These are phyloP conservation scores for Neocucurbitaria cava DNA, from an alignment of 2,329 filamentous ascomycete genomes.

Conservation along the genomic window DNA sequence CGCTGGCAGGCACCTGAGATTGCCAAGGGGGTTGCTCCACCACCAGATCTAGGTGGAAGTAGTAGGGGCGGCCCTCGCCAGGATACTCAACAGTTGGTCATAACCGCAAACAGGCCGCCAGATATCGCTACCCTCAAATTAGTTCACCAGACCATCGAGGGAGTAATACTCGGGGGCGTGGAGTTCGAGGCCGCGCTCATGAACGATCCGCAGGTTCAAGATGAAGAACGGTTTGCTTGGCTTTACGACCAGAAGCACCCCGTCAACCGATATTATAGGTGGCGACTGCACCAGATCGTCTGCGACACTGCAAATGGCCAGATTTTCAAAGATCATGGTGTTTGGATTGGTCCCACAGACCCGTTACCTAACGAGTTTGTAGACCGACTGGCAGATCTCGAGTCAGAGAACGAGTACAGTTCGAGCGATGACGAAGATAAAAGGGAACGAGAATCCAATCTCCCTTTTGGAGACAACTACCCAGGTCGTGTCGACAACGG, in stretches of 20 bases:
- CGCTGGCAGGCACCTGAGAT: slow-evolving; percentile 36
- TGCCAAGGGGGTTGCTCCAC: slow-evolving; percentile 38
- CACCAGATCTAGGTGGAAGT: slow-evolving; percentile 35
- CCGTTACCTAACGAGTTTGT: slow-evolving; percentile 81
- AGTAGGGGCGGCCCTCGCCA: slow-evolving; percentile 28
- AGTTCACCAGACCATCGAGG: slow-evolving; percentile 88
- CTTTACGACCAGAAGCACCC: slow-evolving; percentile 79
- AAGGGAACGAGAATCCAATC: slow-evolving; percentile 27
- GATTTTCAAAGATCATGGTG: slow-evolving; percentile 34
- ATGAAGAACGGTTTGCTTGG: slow-evolving; percentile 91
- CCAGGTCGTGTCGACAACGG: slow-evolving; percentile 34
- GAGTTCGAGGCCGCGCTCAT: slow-evolving; percentile 94
- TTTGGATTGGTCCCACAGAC: slow-evolving; percentile 79
- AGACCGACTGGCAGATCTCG: slow-evolving; percentile 77
- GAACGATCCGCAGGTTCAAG: slow-evolving; percentile 81
- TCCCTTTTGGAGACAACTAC: slow-evolving; percentile 38
- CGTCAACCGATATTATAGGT: slow-evolving; percentile 89
- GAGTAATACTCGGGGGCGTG: slow-evolving; percentile 77
- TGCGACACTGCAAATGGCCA: slow-evolving; percentile 56
- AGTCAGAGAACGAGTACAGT: slow-evolving; percentile 56
- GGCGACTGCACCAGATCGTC: slow-evolving; percentile 87
- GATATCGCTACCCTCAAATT: slow-evolving; percentile 81
- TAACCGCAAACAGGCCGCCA: slow-evolving; percentile 70
- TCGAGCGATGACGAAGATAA: slow-evolving; percentile 76
- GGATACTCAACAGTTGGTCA: slow-evolving; percentile 32